Evolutionary conservation across 2,329 filamentous ascomycete species (phyloP), one percentile per base, ranked within the genome.

Genomic region (Aspergillus brunneoviolaceus): DNA sequence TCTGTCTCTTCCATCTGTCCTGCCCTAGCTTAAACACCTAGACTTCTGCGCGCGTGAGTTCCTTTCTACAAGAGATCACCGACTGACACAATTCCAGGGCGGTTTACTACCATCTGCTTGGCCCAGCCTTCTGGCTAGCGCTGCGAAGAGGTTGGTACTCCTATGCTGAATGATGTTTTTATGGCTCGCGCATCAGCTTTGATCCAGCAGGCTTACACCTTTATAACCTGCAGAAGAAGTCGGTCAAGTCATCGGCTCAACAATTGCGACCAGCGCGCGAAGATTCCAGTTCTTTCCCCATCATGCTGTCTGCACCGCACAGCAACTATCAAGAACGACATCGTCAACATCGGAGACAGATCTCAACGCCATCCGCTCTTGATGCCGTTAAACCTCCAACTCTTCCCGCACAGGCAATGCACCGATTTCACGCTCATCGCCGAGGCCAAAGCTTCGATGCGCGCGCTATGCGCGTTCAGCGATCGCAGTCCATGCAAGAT

Each of bases 381-480:
- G 90, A 94, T 76, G 86, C 87, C 71, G 85, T 86, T 74, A 89
- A 87, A 84, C 86, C 87, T 79, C 85, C 79, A 74, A 82, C 82
- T 79, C 82, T 90, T 80, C 85, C 88, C 75, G 78, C 79, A 61
- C 75, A 75, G 53, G 67, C 70, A 67, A 81, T 85, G 77, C 81
- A 80, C 70, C 76, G 79, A 76, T 81, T 80, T 75, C 77, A 76
- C 69, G 80, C 82, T 75, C 91, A 96, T 79, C 88, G 91, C 78
- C 85, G 91, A 76, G 93, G 92, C 72, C 87, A 93, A 80, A 95
- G 90, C 80, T 83, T 96, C 70, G 91, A 96, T 79, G 89, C 86
- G 66, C 81, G 86, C 79, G 82, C 83, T 78, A 84, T 80, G 74
- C 74, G 79, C 83, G 77, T 80, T 81, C 76, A 80, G 71, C 75